Evolutionary conservation across 2,329 filamentous ascomycete genomes (phyloP).

Genomic region (Nannizzia gypsea): DNA sequence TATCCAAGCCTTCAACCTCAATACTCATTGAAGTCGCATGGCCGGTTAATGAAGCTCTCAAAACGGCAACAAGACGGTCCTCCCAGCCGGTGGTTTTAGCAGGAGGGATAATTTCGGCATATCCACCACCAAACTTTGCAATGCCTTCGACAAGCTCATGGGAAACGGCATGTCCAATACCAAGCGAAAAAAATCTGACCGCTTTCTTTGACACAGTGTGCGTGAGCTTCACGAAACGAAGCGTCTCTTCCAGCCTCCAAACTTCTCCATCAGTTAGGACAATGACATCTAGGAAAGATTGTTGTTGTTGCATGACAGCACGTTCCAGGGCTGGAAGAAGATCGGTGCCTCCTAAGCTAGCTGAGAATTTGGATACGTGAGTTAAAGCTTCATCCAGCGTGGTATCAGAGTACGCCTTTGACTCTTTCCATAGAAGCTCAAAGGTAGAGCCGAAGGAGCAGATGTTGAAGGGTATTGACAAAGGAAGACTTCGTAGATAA

Average conservation of each 20-base stretch:
- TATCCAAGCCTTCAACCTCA: neutral
- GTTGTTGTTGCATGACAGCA: neutral
- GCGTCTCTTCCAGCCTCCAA: slow-evolving; percentile 5
- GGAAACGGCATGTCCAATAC: slow-evolving; percentile 45
- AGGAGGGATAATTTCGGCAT: slow-evolving; percentile 2
- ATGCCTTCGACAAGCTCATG: slow-evolving; percentile 48
- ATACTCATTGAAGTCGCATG: neutral
- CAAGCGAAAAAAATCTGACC: slow-evolving; percentile 44
- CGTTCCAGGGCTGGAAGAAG: slow-evolving; percentile 4
- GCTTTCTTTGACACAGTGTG: slow-evolving; percentile 26
- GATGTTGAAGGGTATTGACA: slow-evolving; percentile 9
- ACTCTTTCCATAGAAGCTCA: slow-evolving; percentile 6
- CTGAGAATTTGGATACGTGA: neutral
- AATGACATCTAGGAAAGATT: slow-evolving; percentile 1
- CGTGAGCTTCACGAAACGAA: slow-evolving; percentile 4
- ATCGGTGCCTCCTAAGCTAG: slow-evolving; percentile 9
- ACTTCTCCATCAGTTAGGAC: slow-evolving; percentile 11
- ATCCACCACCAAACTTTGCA: slow-evolving; percentile 47
- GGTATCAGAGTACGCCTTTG: neutral
- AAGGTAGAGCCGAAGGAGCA: slow-evolving; percentile 8
- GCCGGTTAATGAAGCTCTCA: neutral
- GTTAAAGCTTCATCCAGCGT: neutral
- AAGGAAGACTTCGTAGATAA: slow-evolving; percentile 8
- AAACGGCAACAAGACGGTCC: neutral
- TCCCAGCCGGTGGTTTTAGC: neutral